Evolutionary conservation across 441 rosid genomes (phyloP).

Genomic region (Corymbia calophylla): DNA sequence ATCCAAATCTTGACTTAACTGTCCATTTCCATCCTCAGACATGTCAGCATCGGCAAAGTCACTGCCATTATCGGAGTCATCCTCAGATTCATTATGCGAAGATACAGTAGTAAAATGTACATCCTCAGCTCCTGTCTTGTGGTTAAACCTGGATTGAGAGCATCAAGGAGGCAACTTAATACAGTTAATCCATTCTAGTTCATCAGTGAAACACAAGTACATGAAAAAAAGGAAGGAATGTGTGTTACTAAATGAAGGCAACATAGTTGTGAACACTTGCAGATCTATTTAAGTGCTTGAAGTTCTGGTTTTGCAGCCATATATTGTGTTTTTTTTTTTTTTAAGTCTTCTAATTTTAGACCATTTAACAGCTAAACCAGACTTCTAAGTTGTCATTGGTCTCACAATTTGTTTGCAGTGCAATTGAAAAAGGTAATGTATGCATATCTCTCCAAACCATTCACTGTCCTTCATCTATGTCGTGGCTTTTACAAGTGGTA

Average conservation of each 20-base stretch:
- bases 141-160: conserved; percentile 58
- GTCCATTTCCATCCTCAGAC: conserved; percentile 1
- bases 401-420: not conserved
- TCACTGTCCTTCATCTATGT: not conserved
- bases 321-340: not conserved
- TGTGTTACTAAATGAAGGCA: not conserved
- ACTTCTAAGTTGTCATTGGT: not conserved
- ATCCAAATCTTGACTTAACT: conserved; percentile 13
- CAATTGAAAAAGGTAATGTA: not conserved
- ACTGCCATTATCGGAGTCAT: conserved; percentile 12
- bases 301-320: not conserved
- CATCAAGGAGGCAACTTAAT: not conserved
- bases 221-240: not conserved
- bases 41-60: conserved; percentile 4
- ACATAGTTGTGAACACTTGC: not conserved
- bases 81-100: conserved; percentile 42
- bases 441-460: not conserved
- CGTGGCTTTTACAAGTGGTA: not conserved
- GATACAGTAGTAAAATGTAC: conserved; percentile 59
- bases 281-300: not conserved
- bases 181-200: not conserved
- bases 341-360: not conserved
- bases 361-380: not conserved
- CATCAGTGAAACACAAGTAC: not conserved
- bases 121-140: conserved; percentile 88